Evolutionary conservation across 768 basidiomycete species (phyloP), one percentile per base, ranked within the genome.

Genomic region (Agaricus subrufescens): DNA sequence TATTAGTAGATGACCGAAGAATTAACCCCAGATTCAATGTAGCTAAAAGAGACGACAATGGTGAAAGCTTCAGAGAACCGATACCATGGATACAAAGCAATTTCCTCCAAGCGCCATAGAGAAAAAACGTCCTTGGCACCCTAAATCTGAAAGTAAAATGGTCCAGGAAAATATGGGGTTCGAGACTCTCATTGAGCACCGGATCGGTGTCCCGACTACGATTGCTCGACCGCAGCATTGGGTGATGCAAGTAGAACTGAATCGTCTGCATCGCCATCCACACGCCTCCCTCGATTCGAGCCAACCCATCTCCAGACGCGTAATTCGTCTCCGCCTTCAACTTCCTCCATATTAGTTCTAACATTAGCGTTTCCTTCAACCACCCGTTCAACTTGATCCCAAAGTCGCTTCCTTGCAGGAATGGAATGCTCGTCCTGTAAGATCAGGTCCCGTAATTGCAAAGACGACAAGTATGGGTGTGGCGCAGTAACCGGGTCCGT

Each of bases 281-380:
- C 61, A 48, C 62, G 67, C 53, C 69, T 65, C 52, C 63, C 65
- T 46, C 51, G 43, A 27, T 54, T 52, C 53, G 70, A 66, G 61
- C 93, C 93, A 30, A 92, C 83, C 94, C 94, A 96, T 56, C 87
- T 75, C 94, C 94, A 96, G 54, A 93, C 93, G 61, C 91, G 82
- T 71, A 86, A 78, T 72, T 93, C 91, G 69, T 95, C 92, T 10
- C 94, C 93, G 61, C 87, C 87, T 58, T 77, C 78, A 46, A 90
- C 81, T 69, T 96, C 94, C 69, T 90, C 89, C 51, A 92, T 73
- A 67, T 88, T 89, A 30, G 84, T 85, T 59, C 91, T 82, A 43
- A 97, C 90, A 69, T 97, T 97, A 30, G 91, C 82, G 73, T 97
- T 97, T 53, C 85, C 83, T 71, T 95, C 94, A 3, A 97, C 93